Conservation (phyloP, 805 yeast genomes). For the Saturnispora silvae region DNA sequence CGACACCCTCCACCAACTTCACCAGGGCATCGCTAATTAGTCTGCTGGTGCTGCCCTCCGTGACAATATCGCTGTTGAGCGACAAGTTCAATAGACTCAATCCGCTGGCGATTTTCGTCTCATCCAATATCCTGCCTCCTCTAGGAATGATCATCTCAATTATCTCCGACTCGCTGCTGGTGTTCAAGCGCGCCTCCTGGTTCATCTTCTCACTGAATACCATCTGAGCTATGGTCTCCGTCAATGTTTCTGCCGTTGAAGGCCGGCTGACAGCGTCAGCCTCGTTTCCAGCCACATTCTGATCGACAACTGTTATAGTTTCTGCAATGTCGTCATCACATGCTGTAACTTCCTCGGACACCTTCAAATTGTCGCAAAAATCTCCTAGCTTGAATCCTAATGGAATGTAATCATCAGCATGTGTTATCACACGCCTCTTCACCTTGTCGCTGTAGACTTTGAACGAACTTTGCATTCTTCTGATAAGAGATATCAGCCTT, state of each 20-base stretch:
- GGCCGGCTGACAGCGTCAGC: conserved; percentile 4
- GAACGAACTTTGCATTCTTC: conserved; percentile 1
- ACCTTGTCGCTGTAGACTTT: conserved; percentile 6
- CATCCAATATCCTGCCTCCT: not conserved
- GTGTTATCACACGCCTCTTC: conserved; percentile 6
- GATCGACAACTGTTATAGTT: not conserved
- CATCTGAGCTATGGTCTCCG: conserved; percentile 4
- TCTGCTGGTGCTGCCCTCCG: conserved; percentile 4
- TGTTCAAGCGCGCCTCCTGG: conserved; percentile 1
- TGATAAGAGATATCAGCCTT: not conserved
- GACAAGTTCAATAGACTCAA: conserved; percentile 14
- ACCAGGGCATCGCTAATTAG: conserved; percentile 13
- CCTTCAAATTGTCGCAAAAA: conserved; percentile 8
- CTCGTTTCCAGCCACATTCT: not conserved
- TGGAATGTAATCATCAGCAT: conserved; percentile 12
- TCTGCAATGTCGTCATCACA: not conserved
- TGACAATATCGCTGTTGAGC: conserved; percentile 12
- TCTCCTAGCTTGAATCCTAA: conserved; percentile 13
- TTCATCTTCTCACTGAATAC: conserved; percentile 7
- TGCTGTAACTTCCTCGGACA: conserved; percentile 1
- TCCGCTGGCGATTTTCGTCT: conserved; percentile 10
- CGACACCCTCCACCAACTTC: conserved; percentile 11
- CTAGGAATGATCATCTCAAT: conserved; percentile 9
- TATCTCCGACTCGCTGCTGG: conserved; percentile 1
- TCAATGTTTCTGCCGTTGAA: conserved; percentile 3